Base-by-base conservation (phyloP, 2,329 filamentous ascomycete species). In the Plectosphaerella plurivora region DNA sequence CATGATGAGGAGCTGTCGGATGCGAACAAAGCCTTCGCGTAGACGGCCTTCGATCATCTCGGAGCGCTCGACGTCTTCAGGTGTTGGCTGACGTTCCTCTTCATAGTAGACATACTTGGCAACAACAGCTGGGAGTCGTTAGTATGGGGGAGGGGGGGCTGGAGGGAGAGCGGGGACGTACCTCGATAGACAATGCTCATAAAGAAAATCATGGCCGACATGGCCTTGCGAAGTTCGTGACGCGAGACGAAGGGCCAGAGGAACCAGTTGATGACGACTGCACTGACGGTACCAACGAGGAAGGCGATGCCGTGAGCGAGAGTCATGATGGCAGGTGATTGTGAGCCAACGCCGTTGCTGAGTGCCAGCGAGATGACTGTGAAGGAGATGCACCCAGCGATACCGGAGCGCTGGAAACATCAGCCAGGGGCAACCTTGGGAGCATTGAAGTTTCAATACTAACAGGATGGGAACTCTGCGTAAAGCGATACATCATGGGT, bases 161-260 rank as follows among this genome's bases (percentile, higher is more conserved):
- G 22, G 18, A 5, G 28, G n/a, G 2, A 47, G 36, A 2, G 12
- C 35, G 12, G 3, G 1, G 37, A 62, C 67, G 56, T 54, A 75
- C 74, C 73, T 61, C 81, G 69, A 60, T 84, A 84, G 8, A 83
- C 72, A 53, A 83, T 74, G 53, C 78, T 80, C 53, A 76, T 73
- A 58, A 82, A 81, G 47, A 82, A 77, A 57, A 84, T 68, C 77
- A 81, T 83, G 2, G 73, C 69, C 1, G 79, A 78, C 2, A 82
- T 62, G 0, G 78, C 79, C 53, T 76, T 78, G 20, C 81, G 68
- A 14, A 84, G 70, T 60, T 83, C 81, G 57, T 83, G 80, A 12
- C 81, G 71, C 11, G 81, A 81, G 5, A 84, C 73, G 55, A 84
- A 84, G 3, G 81, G 81, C 81, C 81, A 84, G 4, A 84, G 65